Percentiles rank a stretch among this genome's conserved stretches.
These are phyloP conservation scores for Amphirosellinia nigrospora DNA, from an alignment of 495 filamentous ascomycete genomes.

Conservation along the genomic window DNA sequence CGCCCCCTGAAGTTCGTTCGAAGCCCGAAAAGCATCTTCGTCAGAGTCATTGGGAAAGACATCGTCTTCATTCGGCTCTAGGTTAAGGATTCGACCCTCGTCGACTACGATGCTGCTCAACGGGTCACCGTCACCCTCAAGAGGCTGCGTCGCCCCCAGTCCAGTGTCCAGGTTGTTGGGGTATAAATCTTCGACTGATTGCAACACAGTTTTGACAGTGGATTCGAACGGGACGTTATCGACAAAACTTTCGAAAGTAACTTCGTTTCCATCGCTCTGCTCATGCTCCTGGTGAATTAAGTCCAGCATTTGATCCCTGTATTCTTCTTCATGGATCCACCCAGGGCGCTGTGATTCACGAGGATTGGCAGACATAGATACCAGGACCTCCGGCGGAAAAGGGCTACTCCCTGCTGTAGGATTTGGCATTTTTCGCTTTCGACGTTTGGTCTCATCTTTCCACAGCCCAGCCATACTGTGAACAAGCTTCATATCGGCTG, in stretches of 20 bases:
- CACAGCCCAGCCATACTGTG: conserved; percentile 94
- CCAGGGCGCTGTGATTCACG: conserved; percentile 69
- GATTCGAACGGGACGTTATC: conserved; percentile 56
- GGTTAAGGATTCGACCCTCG: conserved; percentile 49
- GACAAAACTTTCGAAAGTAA: conserved; percentile 71
- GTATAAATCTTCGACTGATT: conserved; percentile 87
- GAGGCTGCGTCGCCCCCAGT: conserved; percentile 43
- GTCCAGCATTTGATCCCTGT: conserved; percentile 63
- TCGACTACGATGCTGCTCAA: conserved; percentile 51
- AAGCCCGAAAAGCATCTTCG: conserved; percentile 49
- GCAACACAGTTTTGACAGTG: conserved; percentile 72
- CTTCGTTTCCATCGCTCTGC: conserved; percentile 50
- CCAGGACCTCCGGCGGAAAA: conserved; percentile 77
- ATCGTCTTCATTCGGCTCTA: conserved; percentile 46
- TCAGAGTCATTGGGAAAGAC: conserved; percentile 60
- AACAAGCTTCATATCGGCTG: conserved; percentile 75
- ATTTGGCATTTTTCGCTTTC: conserved; percentile 71
- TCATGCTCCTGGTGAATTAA: conserved; percentile 68
- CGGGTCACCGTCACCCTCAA: conserved; percentile 34
- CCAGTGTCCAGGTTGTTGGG: conserved; percentile 65
- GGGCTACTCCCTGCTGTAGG: conserved; percentile 68
- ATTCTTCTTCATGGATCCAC: conserved; percentile 94
- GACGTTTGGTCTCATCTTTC: conserved; percentile 85
- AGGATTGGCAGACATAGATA: conserved; percentile 84
- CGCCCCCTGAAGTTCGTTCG: conserved; percentile 13